phyloP scores from a whole-genome alignment of 2,329 filamentous ascomycete species.

The Epichloe scottii region DNA sequence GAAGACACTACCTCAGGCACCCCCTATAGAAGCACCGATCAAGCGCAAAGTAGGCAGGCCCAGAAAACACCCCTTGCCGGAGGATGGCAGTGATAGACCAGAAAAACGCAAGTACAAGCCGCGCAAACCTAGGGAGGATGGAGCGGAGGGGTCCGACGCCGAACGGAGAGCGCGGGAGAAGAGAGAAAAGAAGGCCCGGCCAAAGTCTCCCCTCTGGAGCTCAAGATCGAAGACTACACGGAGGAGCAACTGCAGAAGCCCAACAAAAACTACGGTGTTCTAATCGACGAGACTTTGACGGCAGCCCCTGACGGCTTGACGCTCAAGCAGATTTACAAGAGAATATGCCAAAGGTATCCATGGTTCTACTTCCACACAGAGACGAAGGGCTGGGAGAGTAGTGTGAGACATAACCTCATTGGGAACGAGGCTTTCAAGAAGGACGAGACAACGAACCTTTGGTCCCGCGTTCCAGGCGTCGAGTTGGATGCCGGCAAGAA shows the following conservation, averaged over 20 bases:
- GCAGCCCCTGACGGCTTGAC: constrained; percentile 42
- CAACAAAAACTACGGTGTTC: constrained; percentile 48
- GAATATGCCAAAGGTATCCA: constrained; percentile 44
- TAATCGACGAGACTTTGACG: constrained; percentile 47
- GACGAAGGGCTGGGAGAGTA: constrained; percentile 54
- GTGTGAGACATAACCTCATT: constrained; percentile 51
- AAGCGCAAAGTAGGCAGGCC: constrained; percentile 56
- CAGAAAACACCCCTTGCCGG: constrained; percentile 48
- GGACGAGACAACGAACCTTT: constrained; percentile 41
- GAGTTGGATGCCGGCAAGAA: constrained; percentile 50
- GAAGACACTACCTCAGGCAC: constrained; percentile 36
- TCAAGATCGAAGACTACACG: constrained; percentile 42
- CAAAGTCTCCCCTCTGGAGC: constrained; percentile 48
- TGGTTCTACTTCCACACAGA: constrained; percentile 48
- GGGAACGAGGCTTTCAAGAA: constrained; percentile 50
- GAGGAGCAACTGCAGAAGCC: constrained; percentile 47
- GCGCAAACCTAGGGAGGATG: constrained; percentile 44
- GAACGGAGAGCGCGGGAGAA: constrained; percentile 44
- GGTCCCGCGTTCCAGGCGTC: constrained; percentile 44
- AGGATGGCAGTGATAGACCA: constrained; percentile 38
- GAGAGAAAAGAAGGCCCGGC: constrained; percentile 45
- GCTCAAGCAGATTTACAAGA: constrained; percentile 51
- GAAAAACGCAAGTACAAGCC: constrained; percentile 58
- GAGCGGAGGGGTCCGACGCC: constrained; percentile 42
- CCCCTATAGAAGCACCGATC: constrained; percentile 35